Base-by-base conservation (phyloP, 441 rosid genomes). In the Bruguiera hainesii region DNA sequence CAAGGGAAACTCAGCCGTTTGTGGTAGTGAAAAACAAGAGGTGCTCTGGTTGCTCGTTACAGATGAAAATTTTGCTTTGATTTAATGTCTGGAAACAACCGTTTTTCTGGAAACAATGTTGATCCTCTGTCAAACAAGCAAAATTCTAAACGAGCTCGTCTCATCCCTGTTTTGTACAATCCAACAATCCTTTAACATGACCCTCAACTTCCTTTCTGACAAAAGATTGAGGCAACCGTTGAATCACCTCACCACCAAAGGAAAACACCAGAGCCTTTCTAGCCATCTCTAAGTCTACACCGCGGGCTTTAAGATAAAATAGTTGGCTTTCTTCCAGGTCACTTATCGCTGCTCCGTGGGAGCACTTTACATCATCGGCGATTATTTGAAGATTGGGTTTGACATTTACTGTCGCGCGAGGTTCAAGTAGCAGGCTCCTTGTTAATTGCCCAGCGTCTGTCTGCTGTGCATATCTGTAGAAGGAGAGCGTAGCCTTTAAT, bases 341-440 rank as follows among this genome's bases (percentile, higher is more conserved):
- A 19, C 97, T 89, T 60, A 89, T 88, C 1, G 98, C 98, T 78
- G 96, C 97, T 72, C 98, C 98, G 16, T 93, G 97, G 18, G 97
- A 89, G 80, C 96, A 93, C 75, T 89, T 93, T 7, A 93, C 97
- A 50, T 89, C 93, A 11, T 93, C 89, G 0, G 96, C 96, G 61
- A 93, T 83, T 46, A 88, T 90, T 82, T 93, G 96, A 65, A 89
- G 90, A 70, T 93, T 93, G 60, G 97, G 98, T 74, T 93, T 93
- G n/a, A 93, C 73, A 72, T 89, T 93, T 60, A 88, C 91, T 0
- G 96, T 89, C 5, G 93, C 96, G 25, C 87, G 90, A 4, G 96
- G 96, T 71, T 89, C 89, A 23, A 93, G 84, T 21, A 93, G 88
- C 3, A 93, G 89, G 74, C 87, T 86, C 78, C 97, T 79, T 0